phyloP scores from a whole-genome alignment of 2,329 filamentous ascomycete species.

The Colletotrichum sp. region DNA sequence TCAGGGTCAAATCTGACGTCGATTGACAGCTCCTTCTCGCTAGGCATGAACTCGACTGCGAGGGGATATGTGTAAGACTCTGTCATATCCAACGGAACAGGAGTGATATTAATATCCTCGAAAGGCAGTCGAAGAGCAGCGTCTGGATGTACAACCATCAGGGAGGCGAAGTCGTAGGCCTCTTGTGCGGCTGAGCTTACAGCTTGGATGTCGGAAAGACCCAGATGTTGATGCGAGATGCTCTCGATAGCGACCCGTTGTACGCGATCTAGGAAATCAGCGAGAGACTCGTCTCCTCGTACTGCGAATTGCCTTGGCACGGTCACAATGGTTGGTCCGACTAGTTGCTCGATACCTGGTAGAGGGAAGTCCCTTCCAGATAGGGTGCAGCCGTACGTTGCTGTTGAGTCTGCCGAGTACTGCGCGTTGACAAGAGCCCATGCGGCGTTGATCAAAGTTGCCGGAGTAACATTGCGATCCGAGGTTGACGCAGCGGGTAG shows the following conservation, averaged over 20 bases:
- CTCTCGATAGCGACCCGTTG: constrained; percentile 19
- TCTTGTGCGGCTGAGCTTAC: constrained; percentile 17
- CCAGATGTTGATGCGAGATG: constrained; percentile 25
- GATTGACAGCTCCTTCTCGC: neutral
- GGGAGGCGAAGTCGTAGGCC: constrained; percentile 27
- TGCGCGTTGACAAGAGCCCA: constrained; percentile 37
- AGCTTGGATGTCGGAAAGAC: constrained; percentile 20
- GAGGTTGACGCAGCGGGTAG: neutral
- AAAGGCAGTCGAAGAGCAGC: neutral
- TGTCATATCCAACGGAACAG: neutral
- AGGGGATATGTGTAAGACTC: neutral
- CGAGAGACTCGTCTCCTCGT: neutral
- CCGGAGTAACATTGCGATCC: neutral
- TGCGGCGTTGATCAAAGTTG: constrained; percentile 28
- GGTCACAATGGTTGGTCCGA: constrained; percentile 33
- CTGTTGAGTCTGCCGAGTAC: constrained; percentile 33
- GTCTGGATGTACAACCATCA: constrained; percentile 32
- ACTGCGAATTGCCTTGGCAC: constrained; percentile 29
- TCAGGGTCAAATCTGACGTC: neutral
- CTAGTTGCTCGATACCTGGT: constrained; percentile 27
- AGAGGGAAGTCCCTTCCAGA: constrained; percentile 32
- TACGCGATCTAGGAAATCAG: constrained; percentile 9
- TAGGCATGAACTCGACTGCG: neutral
- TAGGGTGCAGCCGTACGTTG: constrained; percentile 30
- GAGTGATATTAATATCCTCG: neutral